A percentile compares a stretch with the other conserved stretches of the same genome.
Evolutionary conservation across 1,284 basidiomycete genomes (phyloP).

Genomic region (Malassezia sp.): DNA sequence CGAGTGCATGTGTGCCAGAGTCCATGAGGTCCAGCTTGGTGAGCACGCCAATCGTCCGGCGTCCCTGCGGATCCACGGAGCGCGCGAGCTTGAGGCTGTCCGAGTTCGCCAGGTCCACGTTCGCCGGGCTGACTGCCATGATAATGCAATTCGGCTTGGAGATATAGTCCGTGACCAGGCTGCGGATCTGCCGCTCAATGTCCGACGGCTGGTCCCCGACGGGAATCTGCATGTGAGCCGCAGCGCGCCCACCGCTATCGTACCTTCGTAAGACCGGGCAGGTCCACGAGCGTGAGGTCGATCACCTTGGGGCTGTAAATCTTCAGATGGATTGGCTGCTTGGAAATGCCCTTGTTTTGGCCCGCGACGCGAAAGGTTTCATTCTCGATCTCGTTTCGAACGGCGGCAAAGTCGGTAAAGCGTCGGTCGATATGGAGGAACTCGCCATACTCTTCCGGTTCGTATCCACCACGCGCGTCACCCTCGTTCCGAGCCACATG

Average conservation of each 20-base stretch:
- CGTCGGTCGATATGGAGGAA: slow-evolving; percentile 76
- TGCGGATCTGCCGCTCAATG: slow-evolving; percentile 81
- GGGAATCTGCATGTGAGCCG: too few relatives aligned
- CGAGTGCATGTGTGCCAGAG: slow-evolving; percentile 68
- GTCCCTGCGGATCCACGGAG: slow-evolving; percentile 82
- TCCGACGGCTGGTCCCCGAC: slow-evolving; percentile 75
- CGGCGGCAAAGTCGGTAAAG: slow-evolving; percentile 87
- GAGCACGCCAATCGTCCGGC: slow-evolving; percentile 90
- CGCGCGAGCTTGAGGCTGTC: slow-evolving; percentile 84
- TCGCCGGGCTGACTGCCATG: slow-evolving; percentile 94
- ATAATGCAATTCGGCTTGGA: slow-evolving; percentile 94
- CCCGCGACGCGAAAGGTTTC: slow-evolving; percentile 96
- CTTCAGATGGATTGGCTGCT: slow-evolving; percentile 88
- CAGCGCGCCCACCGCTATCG: slow-evolving; percentile 73
- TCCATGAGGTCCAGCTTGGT: slow-evolving; percentile 99
- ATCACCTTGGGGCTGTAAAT: slow-evolving; percentile 93
- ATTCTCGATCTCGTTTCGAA: slow-evolving; percentile 91
- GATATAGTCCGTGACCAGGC: slow-evolving; percentile 89
- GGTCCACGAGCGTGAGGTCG: slow-evolving; percentile 89
- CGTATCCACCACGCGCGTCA: slow-evolving; percentile 50
- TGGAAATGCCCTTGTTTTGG: slow-evolving; percentile 94
- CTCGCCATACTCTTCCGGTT: slow-evolving; percentile 68
- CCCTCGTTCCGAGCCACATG: slow-evolving; percentile 62
- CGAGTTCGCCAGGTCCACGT: slow-evolving; percentile 96
- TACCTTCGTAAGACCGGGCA: slow-evolving; percentile 97